Base-by-base conservation (phyloP, 768 basidiomycete genomes). In the Porpolomopsis calyptriformis region DNA sequence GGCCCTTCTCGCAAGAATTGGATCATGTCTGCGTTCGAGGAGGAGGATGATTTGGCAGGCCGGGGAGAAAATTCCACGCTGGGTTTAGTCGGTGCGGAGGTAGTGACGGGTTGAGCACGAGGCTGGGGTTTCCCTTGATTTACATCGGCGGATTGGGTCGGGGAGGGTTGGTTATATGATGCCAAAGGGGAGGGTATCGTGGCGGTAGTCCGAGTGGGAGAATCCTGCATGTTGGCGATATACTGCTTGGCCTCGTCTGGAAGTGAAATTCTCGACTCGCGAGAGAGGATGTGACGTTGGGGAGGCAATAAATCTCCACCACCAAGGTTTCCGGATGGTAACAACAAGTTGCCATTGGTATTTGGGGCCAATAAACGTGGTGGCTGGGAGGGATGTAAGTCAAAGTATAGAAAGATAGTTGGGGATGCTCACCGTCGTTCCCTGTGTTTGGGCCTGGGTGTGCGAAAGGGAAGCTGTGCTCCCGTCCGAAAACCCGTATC, bases 181-280 rank as follows among this genome's bases (percentile, higher is more conserved):
- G 29, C 29, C 14, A 7, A 7, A 7, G 29, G 29, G 14, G 29
- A 7, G 7, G 29, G 29, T 31, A 14, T 31, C 7, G 4, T 43
- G 29, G 3, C 14, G 4, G 82, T 77, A 55, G 76, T 82, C 22
- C 74, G 63, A 6, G 65, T 57, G 2, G 84, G 80, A 4, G 78
- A 80, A 46, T 85, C 83, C 29, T 63, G 63, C 73, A 84, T 78
- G 53, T 72, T 76, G 29, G 76, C 70, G 46, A 85, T 80, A 55
- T 85, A 87, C 40, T 74, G 77, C 51, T 70, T 76, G 12, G 85
- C 81, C 59, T 89, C 87, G 45, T 87, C 84, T 1, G 86, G 82
- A 29, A 87, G 68, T 26, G 80, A 77, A 41, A 82, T 74, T 19
- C 74, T 72, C 7, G 83, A 86, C 42, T 81, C 80, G 45, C 80